Evolutionary conservation across 352 stramenopile genomes (phyloP), one percentile per base, ranked within the genome.

Genomic region (Phytopythium boreale): DNA sequence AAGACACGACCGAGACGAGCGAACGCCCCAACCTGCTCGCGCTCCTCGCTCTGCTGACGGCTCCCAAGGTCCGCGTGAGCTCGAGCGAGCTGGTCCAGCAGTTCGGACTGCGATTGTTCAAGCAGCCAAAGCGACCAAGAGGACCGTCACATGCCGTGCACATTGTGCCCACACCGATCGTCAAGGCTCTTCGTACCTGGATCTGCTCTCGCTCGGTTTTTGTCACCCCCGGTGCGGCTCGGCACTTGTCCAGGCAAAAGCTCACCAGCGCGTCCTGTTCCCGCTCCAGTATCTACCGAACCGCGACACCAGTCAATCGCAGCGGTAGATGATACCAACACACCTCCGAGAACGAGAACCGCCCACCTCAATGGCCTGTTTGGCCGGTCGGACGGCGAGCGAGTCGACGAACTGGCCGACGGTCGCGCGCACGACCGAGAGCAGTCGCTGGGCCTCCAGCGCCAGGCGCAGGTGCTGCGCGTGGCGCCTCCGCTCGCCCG

Each of bases 361-460:
- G 26, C 11, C 1, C 27, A 83, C 65, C 24, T 74, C 67, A 43
- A 89, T 69, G 2, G 76, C 70, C 27, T 75, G 57, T 1, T 59
- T 60, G 12, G 75, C 67, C 14, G 72, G 62, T 20, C 86, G 58
- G 1, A 69, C 59, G 6, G 68, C 72, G 29, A 87, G 66, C 11
- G 64, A 71, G 52, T 89, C 76, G 34, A 86, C 77, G 60, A 89
- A 87, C 27, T 72, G 70, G 34, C 69, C 71, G 6, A 63, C 56
- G 15, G 82, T 78, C 10, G 70, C 53, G 5, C 63, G 49, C 15
- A 77, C 68, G 10, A 58, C 67, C 22, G 67, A 57, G 3, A 68
- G 73, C 14, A 72, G 62, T n/a, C 66, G 73, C 51, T 66, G 59
- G 7, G 76, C 51, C 34, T 89, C 59, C 59, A 29, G 56, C 15